Evolutionary conservation across 2,329 filamentous ascomycete species (phyloP).

Genomic region (Fusarium siculi): DNA sequence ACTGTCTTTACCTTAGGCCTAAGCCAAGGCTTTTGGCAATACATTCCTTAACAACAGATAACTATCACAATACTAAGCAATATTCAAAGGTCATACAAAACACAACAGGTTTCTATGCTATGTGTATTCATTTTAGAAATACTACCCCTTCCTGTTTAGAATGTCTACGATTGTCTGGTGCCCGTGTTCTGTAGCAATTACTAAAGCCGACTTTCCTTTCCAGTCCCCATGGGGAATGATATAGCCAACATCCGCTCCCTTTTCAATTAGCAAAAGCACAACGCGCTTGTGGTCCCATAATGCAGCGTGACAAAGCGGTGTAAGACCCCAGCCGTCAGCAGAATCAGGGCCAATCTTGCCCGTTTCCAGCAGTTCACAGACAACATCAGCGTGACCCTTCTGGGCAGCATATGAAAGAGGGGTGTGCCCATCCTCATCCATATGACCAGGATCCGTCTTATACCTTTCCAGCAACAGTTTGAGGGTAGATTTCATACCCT

Average conservation of each 20-base stretch:
- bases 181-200: not conserved
- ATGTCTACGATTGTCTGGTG: not conserved
- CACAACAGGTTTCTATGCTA: not conserved
- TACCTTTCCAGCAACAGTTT: fast-evolving
- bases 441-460: fast-evolving
- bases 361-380: not conserved
- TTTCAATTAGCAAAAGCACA: fast-evolving
- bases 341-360: fast-evolving
- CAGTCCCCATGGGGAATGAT: not conserved
- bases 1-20: not conserved
- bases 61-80: too few species aligned
- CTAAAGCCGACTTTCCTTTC: not conserved
- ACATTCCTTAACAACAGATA: too few species aligned
- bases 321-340: not conserved
- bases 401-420: not conserved
- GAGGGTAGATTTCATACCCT: fast-evolving
- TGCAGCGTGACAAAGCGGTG: not conserved
- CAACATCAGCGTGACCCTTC: fast-evolving
- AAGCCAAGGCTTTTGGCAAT: too few species aligned
- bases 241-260: fast-evolving
- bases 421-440: not conserved
- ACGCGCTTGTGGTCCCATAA: not conserved
- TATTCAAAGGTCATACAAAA: too few species aligned
- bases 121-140: fast-evolving
- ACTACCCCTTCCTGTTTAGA: fast-evolving